These are phyloP conservation scores for Septoria linicola DNA, from an alignment of 2,329 filamentous ascomycete genomes.

Conservation along the genomic window DNA sequence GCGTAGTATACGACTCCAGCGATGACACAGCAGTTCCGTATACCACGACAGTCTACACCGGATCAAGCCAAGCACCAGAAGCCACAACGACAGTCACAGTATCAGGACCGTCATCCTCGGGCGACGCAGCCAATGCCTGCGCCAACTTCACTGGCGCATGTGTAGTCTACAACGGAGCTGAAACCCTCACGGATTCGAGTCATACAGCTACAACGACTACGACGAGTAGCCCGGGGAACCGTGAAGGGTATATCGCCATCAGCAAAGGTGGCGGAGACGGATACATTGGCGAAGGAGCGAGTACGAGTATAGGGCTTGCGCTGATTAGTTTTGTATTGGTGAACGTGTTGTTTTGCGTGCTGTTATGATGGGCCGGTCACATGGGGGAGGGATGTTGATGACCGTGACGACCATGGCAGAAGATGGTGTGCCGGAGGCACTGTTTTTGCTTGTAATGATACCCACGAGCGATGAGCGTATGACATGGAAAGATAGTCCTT, in stretches of 20 bases:
- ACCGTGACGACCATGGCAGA: background rate
- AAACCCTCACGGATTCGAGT: background rate
- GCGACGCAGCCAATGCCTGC: conserved; percentile 15
- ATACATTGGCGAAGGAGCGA: conserved; percentile 17
- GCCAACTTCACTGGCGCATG: conserved; percentile 23
- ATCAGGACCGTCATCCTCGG: conserved; percentile 11
- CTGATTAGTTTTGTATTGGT: conserved; percentile 13
- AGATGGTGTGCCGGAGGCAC: too few relatives aligned
- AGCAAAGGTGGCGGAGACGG: conserved; percentile 13
- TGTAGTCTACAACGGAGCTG: conserved; percentile 21
- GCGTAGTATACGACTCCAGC: conserved; percentile 18
- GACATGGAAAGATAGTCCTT: too few relatives aligned
- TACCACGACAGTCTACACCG: conserved; percentile 13
- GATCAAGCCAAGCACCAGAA: conserved; percentile 2
- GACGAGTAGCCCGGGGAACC: conserved; percentile 12
- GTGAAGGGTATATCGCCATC: conserved; percentile 21
- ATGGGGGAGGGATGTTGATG: background rate
- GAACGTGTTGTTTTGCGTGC: conserved; percentile 16
- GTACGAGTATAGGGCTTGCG: conserved; percentile 8
- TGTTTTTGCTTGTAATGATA: too few relatives aligned
- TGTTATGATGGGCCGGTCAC: conserved; percentile 1
- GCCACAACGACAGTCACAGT: conserved; percentile 18
- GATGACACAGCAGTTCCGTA: conserved; percentile 1
- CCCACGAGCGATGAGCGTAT: too few relatives aligned
- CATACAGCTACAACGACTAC: background rate